phyloP scores from a whole-genome alignment of 345 rosid species.

The Litchi chinensis region DNA sequence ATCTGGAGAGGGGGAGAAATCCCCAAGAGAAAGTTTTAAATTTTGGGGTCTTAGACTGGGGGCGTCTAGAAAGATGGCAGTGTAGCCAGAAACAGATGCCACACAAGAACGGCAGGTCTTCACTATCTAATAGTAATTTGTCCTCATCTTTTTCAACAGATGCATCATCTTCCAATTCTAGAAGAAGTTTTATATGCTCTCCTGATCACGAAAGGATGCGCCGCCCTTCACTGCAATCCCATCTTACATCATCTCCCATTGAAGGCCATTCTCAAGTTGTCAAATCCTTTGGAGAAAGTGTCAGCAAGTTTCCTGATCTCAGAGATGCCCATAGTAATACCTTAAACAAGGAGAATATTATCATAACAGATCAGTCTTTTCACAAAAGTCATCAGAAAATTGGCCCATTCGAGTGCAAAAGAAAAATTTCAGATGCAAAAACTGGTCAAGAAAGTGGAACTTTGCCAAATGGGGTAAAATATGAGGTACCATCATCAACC shows the following conservation, averaged over 20 bases:
- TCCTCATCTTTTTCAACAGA: slow-evolving; percentile 46
- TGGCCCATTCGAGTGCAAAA: slow-evolving; percentile 32
- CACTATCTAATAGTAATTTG: slow-evolving; percentile 47
- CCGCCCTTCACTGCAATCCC: slow-evolving; percentile 46
- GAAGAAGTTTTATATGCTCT: slow-evolving; percentile 46
- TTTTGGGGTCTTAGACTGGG: slow-evolving; percentile 95
- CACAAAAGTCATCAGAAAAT: slow-evolving; percentile 24
- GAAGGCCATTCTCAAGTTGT: slow-evolving; percentile 32
- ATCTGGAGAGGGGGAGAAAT: slow-evolving; percentile 62
- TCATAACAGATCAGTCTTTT: slow-evolving; percentile 32
- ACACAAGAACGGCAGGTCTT: slow-evolving; percentile 42
- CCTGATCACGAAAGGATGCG: slow-evolving; percentile 36
- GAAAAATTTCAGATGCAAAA: slow-evolving; percentile 34
- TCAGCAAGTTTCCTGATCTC: slow-evolving; percentile 33
- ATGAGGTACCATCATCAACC: slow-evolving; percentile 30
- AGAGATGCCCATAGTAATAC: slow-evolving; percentile 24
- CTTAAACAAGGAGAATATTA: slow-evolving; percentile 25
- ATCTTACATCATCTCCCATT: slow-evolving; percentile 46
- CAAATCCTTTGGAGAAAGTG: slow-evolving; percentile 34
- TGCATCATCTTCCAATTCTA: slow-evolving; percentile 54
- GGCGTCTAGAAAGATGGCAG: slow-evolving; percentile 87
- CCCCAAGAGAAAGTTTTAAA: slow-evolving; percentile 63
- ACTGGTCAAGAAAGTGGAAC: slow-evolving; percentile 26
- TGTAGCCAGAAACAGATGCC: slow-evolving; percentile 47
- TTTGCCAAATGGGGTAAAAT: slow-evolving; percentile 30